Evolutionary conservation across 345 rosid species (phyloP).

Genomic region (Eucalyptus leucophloia): DNA sequence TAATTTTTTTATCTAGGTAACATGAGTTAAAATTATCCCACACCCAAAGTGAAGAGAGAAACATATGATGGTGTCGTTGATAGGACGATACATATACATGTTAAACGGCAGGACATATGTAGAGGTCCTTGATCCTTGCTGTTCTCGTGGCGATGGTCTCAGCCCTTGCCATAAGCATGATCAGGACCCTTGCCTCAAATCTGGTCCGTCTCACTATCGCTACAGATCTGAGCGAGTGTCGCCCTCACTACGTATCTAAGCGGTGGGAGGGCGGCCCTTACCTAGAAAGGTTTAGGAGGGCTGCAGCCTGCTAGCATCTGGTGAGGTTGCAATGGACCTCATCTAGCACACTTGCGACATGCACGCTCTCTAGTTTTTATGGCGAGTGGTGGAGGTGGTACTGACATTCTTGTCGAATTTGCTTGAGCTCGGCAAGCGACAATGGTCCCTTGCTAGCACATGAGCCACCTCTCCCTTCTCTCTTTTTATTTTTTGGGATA

Average conservation of each 20-base stretch:
- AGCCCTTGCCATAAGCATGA: neutral
- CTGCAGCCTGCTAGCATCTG: neutral
- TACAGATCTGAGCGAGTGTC: neutral
- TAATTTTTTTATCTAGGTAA: neutral
- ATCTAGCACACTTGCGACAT: neutral
- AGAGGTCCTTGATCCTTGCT: neutral
- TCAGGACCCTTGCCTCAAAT: neutral
- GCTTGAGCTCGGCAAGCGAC: neutral
- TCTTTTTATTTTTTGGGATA: neutral
- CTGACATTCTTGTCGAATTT: neutral
- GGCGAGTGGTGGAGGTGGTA: neutral
- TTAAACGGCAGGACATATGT: neutral
- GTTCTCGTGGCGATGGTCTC: neutral
- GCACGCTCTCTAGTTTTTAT: neutral
- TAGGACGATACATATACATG: neutral
- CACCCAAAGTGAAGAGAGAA: neutral
- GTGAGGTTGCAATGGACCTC: neutral
- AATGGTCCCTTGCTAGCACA: neutral
- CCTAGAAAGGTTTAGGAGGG: neutral
- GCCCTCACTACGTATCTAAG: neutral
- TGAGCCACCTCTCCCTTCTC: neutral
- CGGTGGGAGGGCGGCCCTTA: neutral
- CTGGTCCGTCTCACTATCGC: fast-evolving
- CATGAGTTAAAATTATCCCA: neutral
- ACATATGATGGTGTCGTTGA: neutral